These are phyloP conservation scores for Phytomonas francai DNA, from an alignment of 208 protist species.

Conservation along the genomic window DNA sequence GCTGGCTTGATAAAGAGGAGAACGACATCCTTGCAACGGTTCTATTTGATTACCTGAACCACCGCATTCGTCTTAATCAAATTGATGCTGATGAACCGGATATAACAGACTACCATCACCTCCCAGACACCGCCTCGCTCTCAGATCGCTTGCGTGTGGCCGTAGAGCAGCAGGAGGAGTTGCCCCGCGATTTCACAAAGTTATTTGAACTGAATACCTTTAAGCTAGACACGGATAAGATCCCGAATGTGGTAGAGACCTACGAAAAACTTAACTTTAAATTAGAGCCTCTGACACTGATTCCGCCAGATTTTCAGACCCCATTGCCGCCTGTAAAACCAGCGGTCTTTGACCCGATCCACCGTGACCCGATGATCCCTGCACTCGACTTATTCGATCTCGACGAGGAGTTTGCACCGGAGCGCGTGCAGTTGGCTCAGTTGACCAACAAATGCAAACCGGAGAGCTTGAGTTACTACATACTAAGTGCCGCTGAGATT, in stretches of 20 bases:
- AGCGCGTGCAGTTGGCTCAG: conserved; percentile 90
- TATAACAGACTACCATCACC: conserved; percentile 92
- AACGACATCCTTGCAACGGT: conserved; percentile 85
- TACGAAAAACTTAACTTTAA: conserved; percentile 91
- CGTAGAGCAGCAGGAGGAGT: conserved; percentile 93
- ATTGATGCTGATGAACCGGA: conserved; percentile 94
- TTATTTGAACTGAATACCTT: conserved; percentile 92
- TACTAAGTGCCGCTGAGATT: conserved; percentile 90
- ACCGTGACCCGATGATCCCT: conserved; percentile 86
- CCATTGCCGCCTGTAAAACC: conserved; percentile 92
- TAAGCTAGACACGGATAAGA: conserved; percentile 91
- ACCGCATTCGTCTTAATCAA: conserved; percentile 86
- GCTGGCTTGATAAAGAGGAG: conserved; percentile 92
- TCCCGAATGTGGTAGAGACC: conserved; percentile 89
- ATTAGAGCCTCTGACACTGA: conserved; percentile 92
- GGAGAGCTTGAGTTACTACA: conserved; percentile 92
- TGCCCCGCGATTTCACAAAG: conserved; percentile 92
- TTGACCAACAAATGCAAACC: conserved; percentile 95
- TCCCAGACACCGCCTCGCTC: conserved; percentile 92
- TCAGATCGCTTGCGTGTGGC: conserved; percentile 90
- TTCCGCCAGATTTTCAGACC: conserved; percentile 93
- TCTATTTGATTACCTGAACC: conserved; percentile 83
- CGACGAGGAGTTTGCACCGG: conserved; percentile 94
- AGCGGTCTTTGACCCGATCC: conserved; percentile 90
- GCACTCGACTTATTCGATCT: conserved; percentile 95